Conservation (phyloP, 352 stramenopile species). For the Globisporangium nodosum region DNA sequence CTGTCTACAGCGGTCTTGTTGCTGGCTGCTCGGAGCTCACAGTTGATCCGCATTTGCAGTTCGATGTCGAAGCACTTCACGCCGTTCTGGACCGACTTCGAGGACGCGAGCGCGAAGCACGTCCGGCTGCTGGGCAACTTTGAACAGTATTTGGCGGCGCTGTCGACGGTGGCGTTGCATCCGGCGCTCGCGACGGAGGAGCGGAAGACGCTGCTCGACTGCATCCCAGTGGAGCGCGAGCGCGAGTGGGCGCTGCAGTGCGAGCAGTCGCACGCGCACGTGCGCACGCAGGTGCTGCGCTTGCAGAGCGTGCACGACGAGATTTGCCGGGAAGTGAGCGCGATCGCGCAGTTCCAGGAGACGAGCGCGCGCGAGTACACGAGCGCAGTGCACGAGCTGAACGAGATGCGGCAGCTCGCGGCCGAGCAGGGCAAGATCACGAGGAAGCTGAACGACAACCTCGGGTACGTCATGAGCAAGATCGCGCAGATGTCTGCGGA, state of each 20-base stretch:
- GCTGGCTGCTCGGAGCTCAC: neutral
- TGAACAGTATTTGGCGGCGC: conserved; percentile 50
- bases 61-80: conserved; percentile 81
- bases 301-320: conserved; percentile 63
- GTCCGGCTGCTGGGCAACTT: conserved; percentile 61
- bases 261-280: conserved; percentile 66
- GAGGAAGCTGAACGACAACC: conserved; percentile 52
- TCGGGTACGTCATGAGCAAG: conserved; percentile 56
- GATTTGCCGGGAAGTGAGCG: conserved; percentile 55
- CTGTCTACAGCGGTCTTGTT: neutral
- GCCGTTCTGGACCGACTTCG: conserved; percentile 79
- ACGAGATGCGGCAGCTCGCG: conserved; percentile 45
- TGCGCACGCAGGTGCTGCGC: conserved; percentile 55
- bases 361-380: conserved; percentile 36
- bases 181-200: conserved; percentile 46
- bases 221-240: conserved; percentile 75
- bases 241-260: conserved; percentile 75
- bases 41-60: neutral
- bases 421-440: conserved; percentile 52
- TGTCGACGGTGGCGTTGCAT: conserved; percentile 61
- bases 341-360: conserved; percentile 39
- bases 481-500: conserved; percentile 63
- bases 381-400: conserved; percentile 36
- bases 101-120: conserved; percentile 47
- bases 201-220: conserved; percentile 74